Evolutionary conservation across 2,329 filamentous ascomycete species (phyloP).

Genomic region (Ustulina deusta): DNA sequence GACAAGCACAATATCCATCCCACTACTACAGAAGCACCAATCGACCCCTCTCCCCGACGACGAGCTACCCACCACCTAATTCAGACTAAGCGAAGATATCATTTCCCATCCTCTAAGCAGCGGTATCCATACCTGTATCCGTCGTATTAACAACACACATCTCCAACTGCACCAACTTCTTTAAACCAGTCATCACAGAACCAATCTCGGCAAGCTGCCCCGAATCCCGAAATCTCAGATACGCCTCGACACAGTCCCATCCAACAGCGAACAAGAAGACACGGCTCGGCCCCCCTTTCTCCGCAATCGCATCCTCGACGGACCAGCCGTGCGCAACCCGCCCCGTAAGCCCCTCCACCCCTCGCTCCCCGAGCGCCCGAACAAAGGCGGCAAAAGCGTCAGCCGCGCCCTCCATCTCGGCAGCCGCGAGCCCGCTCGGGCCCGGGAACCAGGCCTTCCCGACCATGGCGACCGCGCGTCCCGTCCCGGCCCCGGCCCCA

Average conservation of each 20-base stretch:
- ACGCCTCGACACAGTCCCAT: slow-evolving; percentile 42
- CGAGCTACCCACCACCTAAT: neutral
- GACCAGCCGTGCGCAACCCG: slow-evolving; percentile 42
- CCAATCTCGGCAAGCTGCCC: slow-evolving; percentile 36
- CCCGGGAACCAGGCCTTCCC: slow-evolving; percentile 40
- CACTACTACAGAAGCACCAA: neutral
- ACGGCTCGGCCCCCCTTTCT: slow-evolving; percentile 36
- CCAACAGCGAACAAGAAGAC: slow-evolving; percentile 40
- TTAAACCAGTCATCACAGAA: slow-evolving; percentile 31
- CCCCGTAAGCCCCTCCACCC: slow-evolving; percentile 31
- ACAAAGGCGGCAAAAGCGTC: slow-evolving; percentile 30
- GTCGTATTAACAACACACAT: slow-evolving; percentile 36
- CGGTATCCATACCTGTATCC: neutral
- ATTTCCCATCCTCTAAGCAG: neutral
- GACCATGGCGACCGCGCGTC: slow-evolving; percentile 37
- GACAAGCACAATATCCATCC: no score
- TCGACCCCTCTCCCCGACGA: neutral
- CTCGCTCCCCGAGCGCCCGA: neutral
- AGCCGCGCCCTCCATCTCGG: slow-evolving; percentile 14
- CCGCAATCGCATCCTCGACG: slow-evolving; percentile 38
- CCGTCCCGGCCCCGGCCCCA: slow-evolving; percentile 9
- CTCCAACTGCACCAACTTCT: slow-evolving; percentile 39
- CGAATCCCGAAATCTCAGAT: slow-evolving; percentile 35
- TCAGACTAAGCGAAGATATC: neutral
- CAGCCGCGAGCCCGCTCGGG: neutral